Evolutionary conservation across 768 basidiomycete species (phyloP), one percentile per base, ranked within the genome.

Genomic region (Panus rudis): DNA sequence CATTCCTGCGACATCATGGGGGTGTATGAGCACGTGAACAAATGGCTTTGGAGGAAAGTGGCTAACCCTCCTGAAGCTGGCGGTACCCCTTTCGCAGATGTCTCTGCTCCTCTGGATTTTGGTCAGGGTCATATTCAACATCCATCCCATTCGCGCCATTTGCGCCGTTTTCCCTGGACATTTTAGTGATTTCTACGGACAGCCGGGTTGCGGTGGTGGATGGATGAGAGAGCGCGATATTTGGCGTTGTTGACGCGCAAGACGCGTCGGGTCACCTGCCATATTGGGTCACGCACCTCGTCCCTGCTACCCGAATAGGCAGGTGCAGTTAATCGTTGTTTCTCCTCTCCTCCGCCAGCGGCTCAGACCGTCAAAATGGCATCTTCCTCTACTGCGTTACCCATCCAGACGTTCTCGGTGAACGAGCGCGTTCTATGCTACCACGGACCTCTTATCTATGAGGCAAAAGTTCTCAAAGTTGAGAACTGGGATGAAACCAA

Each of bases 371-470:
- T 16, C 10, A 30, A 16, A 17, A 44, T 44, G 43, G 43, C 45
- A 6, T 28, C 41, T n/a, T 23, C 39, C 11, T 27, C 48, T n/a
- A 41, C 45, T 16, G 41, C 39, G 12, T 32, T 43, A 14, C 47
- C 37, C n/a, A 42, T 43, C 14, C 38, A 42, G 22, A 41, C 51
- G 2, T 61, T 57, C 39, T 26, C 42, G 2, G 43, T 47, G 7
- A 78, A 83, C 57, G 92, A 97, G 63, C 79, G 81, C 52, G 87
- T 92, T 7, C 69, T 97, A 6, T 94, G 92, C 67, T 97, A 86
- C 60, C 94, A 98, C 53, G 94, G 94, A 0, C 92, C 92, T 11
- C 76, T 97, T 43, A 80, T 97, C 48, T 98, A 98, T 62, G 92
- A 94, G 64, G 93, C 93, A 10, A 94, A 97, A 63, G 71, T 97